phyloP scores from a whole-genome alignment of 2,329 filamentous ascomycete genomes.

The Aspergillus thermomutatus region DNA sequence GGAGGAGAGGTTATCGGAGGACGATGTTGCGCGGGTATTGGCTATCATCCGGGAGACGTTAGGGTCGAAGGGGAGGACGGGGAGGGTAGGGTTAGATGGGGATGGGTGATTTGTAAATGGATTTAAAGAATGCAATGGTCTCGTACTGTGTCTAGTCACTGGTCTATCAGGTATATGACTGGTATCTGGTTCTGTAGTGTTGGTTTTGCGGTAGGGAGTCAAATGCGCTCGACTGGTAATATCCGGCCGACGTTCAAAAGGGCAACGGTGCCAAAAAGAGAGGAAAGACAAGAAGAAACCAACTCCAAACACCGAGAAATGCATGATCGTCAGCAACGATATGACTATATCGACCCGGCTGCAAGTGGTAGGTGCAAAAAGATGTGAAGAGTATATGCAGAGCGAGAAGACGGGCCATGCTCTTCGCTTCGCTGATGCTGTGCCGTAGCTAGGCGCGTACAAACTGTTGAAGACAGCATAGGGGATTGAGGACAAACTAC shows the following conservation, averaged over 20 bases:
- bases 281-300: not conserved
- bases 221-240: not conserved
- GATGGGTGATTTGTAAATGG: not conserved
- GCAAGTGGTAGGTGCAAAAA: not conserved
- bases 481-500: not conserved
- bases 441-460: not conserved
- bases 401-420: not conserved
- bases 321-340: not conserved
- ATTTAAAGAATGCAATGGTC: not conserved
- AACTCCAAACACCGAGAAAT: not conserved
- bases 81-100: not conserved
- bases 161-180: not conserved
- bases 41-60: conserved; percentile 35
- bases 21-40: conserved; percentile 35
- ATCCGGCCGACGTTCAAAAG: not conserved
- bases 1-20: conserved; percentile 38
- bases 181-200: not conserved
- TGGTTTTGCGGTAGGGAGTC: not conserved
- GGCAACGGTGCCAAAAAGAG: not conserved
- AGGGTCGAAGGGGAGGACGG: conserved; percentile 6
- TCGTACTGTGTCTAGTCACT: not conserved
- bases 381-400: not conserved
- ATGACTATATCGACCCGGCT: not conserved
- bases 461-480: not conserved
- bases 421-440: not conserved